A percentile compares a stretch with the other conserved stretches of the same genome.
These are phyloP conservation scores for Yarrowia bubula DNA, from an alignment of 805 yeast species.

Conservation along the genomic window DNA sequence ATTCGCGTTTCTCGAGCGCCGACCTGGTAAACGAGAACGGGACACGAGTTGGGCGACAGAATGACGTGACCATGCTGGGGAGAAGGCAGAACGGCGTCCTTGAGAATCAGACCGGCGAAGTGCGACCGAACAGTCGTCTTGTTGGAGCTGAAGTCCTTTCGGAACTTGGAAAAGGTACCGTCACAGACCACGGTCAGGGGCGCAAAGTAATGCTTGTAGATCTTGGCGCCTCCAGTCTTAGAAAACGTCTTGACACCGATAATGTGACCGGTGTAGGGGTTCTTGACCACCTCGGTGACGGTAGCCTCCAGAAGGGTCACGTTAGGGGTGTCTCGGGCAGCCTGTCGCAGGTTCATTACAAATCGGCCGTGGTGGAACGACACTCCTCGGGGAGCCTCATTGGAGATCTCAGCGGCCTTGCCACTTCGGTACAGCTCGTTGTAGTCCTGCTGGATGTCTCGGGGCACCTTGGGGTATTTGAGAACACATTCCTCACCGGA, in stretches of 20 bases:
- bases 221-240: constrained; percentile 37
- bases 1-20: constrained; percentile 81
- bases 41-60: constrained; percentile 74
- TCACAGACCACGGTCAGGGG: constrained; percentile 78
- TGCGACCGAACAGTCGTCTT: constrained; percentile 74
- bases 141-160: constrained; percentile 66
- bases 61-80: constrained; percentile 86
- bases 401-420: constrained; percentile 38
- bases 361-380: constrained; percentile 94
- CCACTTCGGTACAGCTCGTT: constrained; percentile 28
- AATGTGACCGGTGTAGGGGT: constrained; percentile 54
- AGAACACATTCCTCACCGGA: constrained; percentile 56
- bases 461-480: constrained; percentile 55
- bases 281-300: constrained; percentile 63
- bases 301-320: constrained; percentile 81
- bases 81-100: constrained; percentile 71
- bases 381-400: constrained; percentile 51
- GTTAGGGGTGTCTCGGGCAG: constrained; percentile 68
- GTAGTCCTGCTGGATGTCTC: constrained; percentile 25
- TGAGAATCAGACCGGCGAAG: constrained; percentile 78
- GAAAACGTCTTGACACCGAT: constrained; percentile 57
- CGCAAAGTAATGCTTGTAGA: constrained; percentile 48
- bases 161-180: constrained; percentile 90
- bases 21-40: constrained; percentile 84
- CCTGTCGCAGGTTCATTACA: constrained; percentile 66